phyloP scores from a whole-genome alignment of 1,284 basidiomycete species.

The Amylostereum chailletii region DNA sequence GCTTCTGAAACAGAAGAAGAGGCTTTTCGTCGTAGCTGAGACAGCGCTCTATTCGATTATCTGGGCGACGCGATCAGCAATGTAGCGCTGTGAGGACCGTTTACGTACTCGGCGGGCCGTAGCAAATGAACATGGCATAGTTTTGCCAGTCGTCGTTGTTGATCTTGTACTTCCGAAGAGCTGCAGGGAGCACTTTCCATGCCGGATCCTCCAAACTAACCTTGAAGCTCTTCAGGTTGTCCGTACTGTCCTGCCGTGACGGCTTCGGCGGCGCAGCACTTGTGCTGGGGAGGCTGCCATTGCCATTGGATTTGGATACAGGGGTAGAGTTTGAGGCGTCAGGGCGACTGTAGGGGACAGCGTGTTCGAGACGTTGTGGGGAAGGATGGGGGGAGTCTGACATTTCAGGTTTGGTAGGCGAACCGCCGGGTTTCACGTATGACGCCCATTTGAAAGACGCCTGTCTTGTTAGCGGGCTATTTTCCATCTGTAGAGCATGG shows the following conservation, averaged over 20 bases:
- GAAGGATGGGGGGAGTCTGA: slow-evolving; percentile 69
- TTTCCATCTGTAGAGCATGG: slow-evolving; percentile 25
- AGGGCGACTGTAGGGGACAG: slow-evolving; percentile 33
- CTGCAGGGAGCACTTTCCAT: slow-evolving; percentile 95
- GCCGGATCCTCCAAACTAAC: slow-evolving; percentile 94
- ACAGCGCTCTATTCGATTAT: slow-evolving; percentile 84
- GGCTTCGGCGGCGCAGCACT: slow-evolving; percentile 30
- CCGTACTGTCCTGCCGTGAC: slow-evolving; percentile 55
- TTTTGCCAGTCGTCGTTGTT: slow-evolving; percentile 98
- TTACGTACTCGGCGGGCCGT: slow-evolving; percentile 75
- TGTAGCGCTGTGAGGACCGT: slow-evolving; percentile 3
- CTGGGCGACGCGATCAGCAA: slow-evolving; percentile 23
- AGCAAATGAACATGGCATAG: slow-evolving; percentile 99
- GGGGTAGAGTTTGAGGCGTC: slow-evolving; percentile 12
- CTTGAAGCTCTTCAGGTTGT: slow-evolving; percentile 82
- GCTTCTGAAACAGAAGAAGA: slow-evolving; percentile 89
- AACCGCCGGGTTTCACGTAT: slow-evolving; percentile 61
- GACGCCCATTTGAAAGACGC: slow-evolving; percentile 79
- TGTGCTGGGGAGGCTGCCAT: slow-evolving; percentile 21
- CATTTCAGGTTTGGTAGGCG: slow-evolving; percentile 63
- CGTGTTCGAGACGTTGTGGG: slow-evolving; percentile 67
- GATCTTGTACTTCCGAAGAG: slow-evolving; percentile 98
- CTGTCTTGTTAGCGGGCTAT: slow-evolving; percentile 52
- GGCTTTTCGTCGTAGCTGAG: slow-evolving; percentile 98
- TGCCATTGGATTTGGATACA: slow-evolving; percentile 9